Evolutionary conservation across 495 filamentous ascomycete species (phyloP).

Genomic region (Daldinia decipiens): DNA sequence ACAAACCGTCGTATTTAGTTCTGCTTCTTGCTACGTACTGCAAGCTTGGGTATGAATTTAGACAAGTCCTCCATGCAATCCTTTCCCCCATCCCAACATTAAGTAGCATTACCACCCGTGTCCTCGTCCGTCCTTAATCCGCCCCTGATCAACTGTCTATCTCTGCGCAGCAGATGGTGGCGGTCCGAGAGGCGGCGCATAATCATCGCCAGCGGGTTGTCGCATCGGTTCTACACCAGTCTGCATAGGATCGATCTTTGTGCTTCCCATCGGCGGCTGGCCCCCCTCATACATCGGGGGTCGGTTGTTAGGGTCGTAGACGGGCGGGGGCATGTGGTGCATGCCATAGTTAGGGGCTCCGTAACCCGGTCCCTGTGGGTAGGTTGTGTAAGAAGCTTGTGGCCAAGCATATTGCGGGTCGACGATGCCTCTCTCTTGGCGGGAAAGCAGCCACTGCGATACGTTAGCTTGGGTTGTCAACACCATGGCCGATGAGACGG

Average conservation of each 20-base stretch:
- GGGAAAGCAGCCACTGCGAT: constrained; percentile 70
- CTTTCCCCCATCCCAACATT: neutral
- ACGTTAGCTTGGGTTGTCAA: constrained; percentile 16
- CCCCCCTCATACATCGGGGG: constrained; percentile 66
- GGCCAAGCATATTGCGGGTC: constrained; percentile 63
- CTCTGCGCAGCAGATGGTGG: constrained; percentile 51
- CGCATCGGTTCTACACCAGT: constrained; percentile 45
- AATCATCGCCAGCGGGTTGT: constrained; percentile 44
- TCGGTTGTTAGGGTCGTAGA: constrained; percentile 59
- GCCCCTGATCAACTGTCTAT: constrained; percentile 39
- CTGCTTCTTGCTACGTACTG: constrained; percentile 13
- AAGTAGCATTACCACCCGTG: neutral
- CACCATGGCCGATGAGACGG: neutral
- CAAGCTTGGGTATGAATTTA: neutral
- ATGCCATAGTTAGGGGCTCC: constrained; percentile 61
- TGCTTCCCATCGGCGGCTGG: constrained; percentile 60
- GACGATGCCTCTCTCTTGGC: constrained; percentile 62
- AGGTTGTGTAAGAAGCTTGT: constrained; percentile 48
- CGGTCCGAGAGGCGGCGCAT: constrained; percentile 58
- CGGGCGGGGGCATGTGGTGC: constrained; percentile 67
- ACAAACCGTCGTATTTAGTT: constrained; percentile 6
- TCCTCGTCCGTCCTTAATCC: neutral
- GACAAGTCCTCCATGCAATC: constrained; percentile 8
- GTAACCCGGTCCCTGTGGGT: constrained; percentile 39
- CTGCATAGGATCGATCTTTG: constrained; percentile 69